A percentile compares a stretch with the other conserved stretches of the same genome.
Conservation (phyloP, 176 grass and related monocot species). For the Eleusine coracana region DNA sequence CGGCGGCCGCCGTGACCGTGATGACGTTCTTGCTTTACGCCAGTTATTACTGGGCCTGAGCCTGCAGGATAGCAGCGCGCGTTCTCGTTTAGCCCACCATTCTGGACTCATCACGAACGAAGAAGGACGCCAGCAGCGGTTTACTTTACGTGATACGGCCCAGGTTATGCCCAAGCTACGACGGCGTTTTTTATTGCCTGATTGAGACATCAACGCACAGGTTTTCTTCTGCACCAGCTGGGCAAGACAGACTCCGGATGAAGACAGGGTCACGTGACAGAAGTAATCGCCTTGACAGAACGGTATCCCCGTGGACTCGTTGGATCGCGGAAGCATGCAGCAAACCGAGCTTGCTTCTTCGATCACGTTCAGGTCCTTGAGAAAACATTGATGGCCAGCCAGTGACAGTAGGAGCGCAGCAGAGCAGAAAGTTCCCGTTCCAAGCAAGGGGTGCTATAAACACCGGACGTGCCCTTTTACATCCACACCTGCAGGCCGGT, state of each 20-base stretch:
- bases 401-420: too few species aligned
- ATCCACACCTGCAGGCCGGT: too few species aligned
- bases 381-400: not conserved
- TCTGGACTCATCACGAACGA: not conserved
- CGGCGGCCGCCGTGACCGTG: too few species aligned
- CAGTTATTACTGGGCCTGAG: too few species aligned
- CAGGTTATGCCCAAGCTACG: not conserved
- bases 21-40: too few species aligned
- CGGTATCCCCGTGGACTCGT: not conserved
- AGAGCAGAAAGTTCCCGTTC: too few species aligned
- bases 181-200: not conserved
- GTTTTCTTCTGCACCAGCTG: not conserved
- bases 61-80: not conserved
- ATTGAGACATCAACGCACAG: not conserved
- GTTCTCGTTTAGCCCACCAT: not conserved
- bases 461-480: too few species aligned
- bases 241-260: too few species aligned
- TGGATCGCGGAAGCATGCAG: not conserved
- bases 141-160: not conserved
- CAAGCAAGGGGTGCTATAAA: too few species aligned
- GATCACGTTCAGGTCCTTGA: not conserved
- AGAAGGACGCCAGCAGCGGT: not conserved
- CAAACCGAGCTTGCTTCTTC: not conserved
- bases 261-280: slow-evolving; percentile 6
- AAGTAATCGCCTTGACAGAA: not conserved